A percentile compares a stretch with the other conserved stretches of the same genome.
Evolutionary conservation across 805 yeast species (phyloP).

Genomic region (Schwanniomyces yamadae): DNA sequence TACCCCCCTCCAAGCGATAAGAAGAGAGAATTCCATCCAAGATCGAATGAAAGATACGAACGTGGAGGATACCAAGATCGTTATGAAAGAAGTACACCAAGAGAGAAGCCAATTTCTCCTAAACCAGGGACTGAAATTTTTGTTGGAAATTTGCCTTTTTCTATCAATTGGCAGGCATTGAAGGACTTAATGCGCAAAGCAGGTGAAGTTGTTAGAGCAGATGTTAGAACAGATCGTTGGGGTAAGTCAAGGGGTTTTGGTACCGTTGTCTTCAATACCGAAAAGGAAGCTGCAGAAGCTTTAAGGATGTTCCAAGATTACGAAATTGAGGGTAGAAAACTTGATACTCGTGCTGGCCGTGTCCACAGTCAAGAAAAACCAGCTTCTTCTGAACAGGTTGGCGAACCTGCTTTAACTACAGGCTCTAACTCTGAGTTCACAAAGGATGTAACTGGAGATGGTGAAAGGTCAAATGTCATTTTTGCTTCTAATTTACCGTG

Average conservation of each 20-base stretch:
- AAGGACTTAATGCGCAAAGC: constrained; percentile 78
- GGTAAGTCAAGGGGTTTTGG: constrained; percentile 89
- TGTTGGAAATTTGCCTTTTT: constrained; percentile 79
- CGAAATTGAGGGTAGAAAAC: constrained; percentile 69
- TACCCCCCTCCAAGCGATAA: constrained; percentile 70
- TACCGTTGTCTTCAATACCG: constrained; percentile 65
- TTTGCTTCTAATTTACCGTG: constrained; percentile 81
- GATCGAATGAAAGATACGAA: constrained; percentile 24
- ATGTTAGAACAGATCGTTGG: constrained; percentile 59
- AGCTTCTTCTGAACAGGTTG: constrained; percentile 10
- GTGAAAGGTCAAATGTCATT: constrained; percentile 48
- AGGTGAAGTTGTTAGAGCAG: constrained; percentile 82
- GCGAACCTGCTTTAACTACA: constrained; percentile 12
- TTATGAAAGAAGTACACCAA: constrained; percentile 15
- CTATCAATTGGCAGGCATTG: constrained; percentile 79
- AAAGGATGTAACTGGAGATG: constrained; percentile 61
- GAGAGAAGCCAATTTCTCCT: constrained; percentile 15
- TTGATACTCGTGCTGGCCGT: constrained; percentile 77
- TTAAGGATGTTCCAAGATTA: constrained; percentile 66
- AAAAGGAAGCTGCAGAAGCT: constrained; percentile 71
- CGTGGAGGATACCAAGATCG: constrained; percentile 17
- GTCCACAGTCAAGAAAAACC: constrained; percentile 8
- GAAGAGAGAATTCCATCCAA: constrained; percentile 20
- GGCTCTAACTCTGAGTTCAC: constrained; percentile 56
- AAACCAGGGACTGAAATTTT: constrained; percentile 59